A percentile compares a stretch with the other conserved stretches of the same genome.
Evolutionary conservation across 192 early-diverging fungal genomes (phyloP).

Genomic region (Phlyctochytrium arcticum): DNA sequence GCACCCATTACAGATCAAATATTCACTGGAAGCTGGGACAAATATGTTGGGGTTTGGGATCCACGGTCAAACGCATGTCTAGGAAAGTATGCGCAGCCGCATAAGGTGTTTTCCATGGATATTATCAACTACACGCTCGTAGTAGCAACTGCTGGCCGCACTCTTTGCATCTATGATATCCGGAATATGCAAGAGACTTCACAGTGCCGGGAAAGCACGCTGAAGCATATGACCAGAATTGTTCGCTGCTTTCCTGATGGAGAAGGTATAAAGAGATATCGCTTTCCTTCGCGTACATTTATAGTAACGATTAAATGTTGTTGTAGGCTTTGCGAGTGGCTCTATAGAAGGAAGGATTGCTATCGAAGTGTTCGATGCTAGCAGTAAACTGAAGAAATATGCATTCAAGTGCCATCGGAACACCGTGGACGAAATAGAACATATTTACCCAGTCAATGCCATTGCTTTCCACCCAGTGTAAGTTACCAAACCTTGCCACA

Average conservation of each 20-base stretch:
- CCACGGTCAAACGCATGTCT: conserved; percentile 44
- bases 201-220: conserved; percentile 67
- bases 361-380: conserved; percentile 85
- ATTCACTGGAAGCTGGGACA: conserved; percentile 93
- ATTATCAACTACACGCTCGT: conserved; percentile 61
- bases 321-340: conserved; percentile 74
- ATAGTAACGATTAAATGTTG: neutral
- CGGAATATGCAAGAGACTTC: conserved; percentile 72
- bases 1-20: conserved; percentile 44
- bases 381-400: conserved; percentile 76
- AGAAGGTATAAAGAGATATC: conserved; percentile 36
- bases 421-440: conserved; percentile 67
- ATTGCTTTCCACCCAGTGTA: conserved; percentile 88
- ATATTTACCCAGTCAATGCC: conserved; percentile 90
- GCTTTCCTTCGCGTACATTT: neutral
- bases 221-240: conserved; percentile 87
- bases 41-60: conserved; percentile 76
- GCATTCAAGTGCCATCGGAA: conserved; percentile 97
- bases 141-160: conserved; percentile 77
- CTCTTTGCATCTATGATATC: conserved; percentile 79
- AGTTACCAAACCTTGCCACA: conserved; percentile 8
- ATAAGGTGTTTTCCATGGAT: conserved; percentile 87
- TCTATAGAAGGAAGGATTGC: conserved; percentile 95
- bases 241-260: conserved; percentile 85
- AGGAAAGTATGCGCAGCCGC: conserved; percentile 52